These are phyloP conservation scores for Flaveria ramosissima DNA, from an alignment of 129 eudicot genomes.

Conservation along the genomic window DNA sequence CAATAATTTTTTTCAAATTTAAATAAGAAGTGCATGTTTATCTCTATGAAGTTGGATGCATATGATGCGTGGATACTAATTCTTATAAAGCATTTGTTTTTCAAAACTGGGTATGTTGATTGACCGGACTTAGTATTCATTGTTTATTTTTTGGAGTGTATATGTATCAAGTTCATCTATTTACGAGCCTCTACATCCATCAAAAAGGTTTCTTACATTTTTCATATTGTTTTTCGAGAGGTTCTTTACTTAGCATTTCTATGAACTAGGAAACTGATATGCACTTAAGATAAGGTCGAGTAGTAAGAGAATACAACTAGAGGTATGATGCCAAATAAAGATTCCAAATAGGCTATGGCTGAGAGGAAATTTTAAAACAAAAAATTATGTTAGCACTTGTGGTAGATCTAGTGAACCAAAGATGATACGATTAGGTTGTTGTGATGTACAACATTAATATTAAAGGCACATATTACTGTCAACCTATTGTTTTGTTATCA, in stretches of 20 bases:
- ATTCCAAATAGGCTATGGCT: no score
- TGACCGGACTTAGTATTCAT: background rate
- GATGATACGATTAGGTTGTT: slow-evolving; percentile 17
- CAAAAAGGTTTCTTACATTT: background rate
- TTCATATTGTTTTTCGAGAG: background rate
- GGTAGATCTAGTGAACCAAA: background rate
- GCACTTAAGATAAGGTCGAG: background rate
- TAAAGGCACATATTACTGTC: slow-evolving; percentile 1
- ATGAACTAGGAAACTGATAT: background rate
- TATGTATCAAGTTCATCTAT: background rate
- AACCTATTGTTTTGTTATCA: background rate
- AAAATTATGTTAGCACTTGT: background rate
- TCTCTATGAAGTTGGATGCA: background rate
- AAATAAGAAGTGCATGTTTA: background rate
- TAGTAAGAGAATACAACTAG: background rate
- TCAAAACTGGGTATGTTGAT: background rate
- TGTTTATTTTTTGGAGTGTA: background rate
- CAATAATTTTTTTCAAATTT: background rate
- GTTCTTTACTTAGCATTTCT: background rate
- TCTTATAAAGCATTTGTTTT: background rate
- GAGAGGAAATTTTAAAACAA: background rate
- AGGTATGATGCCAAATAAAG: background rate
- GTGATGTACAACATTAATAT: slow-evolving; percentile 3
- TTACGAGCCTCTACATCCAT: slow-evolving; percentile 2
- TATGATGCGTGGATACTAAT: background rate